Conservation (phyloP, 2,329 filamentous ascomycete genomes). For the Phyllosticta citribraziliensis region DNA sequence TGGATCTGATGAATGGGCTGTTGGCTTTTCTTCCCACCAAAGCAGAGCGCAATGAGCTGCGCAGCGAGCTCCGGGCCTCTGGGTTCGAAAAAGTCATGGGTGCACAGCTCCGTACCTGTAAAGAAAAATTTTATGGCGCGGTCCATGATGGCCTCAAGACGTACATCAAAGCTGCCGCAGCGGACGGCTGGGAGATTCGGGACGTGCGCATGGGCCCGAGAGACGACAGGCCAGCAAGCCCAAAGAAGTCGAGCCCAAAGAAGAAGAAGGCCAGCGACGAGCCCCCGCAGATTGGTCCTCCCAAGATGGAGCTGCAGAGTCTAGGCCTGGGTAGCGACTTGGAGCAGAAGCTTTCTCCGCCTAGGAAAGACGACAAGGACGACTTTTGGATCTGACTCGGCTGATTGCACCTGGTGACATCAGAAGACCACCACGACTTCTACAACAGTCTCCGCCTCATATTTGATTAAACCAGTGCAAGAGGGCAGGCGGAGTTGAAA, state of each 20-base stretch:
- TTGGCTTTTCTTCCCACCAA: slow-evolving; percentile 66
- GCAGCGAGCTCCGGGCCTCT: slow-evolving; percentile 67
- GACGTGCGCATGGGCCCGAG: slow-evolving; percentile 63
- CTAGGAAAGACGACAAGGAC: background rate
- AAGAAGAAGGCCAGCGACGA: slow-evolving; percentile 28
- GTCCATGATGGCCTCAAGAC: slow-evolving; percentile 82
- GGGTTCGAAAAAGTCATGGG: slow-evolving; percentile 91
- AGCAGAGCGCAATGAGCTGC: slow-evolving; percentile 64
- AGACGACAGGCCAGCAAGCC: slow-evolving; percentile 28
- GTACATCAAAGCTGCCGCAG: slow-evolving; percentile 79
- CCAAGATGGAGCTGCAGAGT: slow-evolving; percentile 25
- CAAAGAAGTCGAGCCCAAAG: slow-evolving; percentile 10
- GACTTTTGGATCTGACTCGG: slow-evolving; percentile 6
- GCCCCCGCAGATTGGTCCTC: slow-evolving; percentile 28
- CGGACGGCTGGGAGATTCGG: slow-evolving; percentile 79
- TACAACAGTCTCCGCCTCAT: background rate
- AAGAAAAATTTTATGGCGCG: slow-evolving; percentile 92
- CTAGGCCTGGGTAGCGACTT: slow-evolving; percentile 5
- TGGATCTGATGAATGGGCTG: slow-evolving; percentile 87
- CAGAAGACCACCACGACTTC: background rate
- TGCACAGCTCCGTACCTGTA: slow-evolving; percentile 75
- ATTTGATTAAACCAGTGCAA: background rate
- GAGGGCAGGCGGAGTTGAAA: background rate
- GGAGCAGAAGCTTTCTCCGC: slow-evolving; percentile 1
- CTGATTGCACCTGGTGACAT: background rate